Conservation (phyloP, 2,329 filamentous ascomycete genomes). For the Fusarium sp. region DNA sequence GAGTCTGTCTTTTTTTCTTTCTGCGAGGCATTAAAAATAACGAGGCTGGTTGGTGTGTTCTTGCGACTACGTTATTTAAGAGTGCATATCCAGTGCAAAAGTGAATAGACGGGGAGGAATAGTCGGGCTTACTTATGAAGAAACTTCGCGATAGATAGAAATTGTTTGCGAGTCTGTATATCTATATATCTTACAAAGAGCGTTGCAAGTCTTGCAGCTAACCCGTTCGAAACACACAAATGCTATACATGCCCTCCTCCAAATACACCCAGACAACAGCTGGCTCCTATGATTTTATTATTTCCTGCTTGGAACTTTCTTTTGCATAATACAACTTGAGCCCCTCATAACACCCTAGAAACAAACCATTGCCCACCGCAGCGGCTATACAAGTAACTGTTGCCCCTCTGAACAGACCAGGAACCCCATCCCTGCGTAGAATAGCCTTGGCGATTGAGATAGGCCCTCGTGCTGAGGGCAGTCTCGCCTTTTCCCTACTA, state of each 20-base stretch:
- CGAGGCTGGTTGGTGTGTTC: too few relatives aligned
- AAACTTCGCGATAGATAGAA: background rate
- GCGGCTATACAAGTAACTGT: slow-evolving; percentile 29
- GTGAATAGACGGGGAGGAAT: too few relatives aligned
- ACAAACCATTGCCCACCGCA: slow-evolving; percentile 22
- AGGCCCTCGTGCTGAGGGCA: background rate
- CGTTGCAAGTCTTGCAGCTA: background rate
- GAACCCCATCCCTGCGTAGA: slow-evolving; percentile 13
- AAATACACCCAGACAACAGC: rapidly evolving
- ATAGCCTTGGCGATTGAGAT: slow-evolving; percentile 25
- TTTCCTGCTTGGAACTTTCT: background rate
- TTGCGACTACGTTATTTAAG: too few relatives aligned
- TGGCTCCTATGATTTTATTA: background rate
- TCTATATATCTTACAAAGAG: background rate
- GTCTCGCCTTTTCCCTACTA: slow-evolving; percentile 12
- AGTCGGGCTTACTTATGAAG: background rate
- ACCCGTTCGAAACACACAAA: too few relatives aligned
- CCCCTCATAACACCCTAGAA: slow-evolving; percentile 31
- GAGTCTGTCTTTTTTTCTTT: too few relatives aligned
- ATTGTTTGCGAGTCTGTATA: background rate
- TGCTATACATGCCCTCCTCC: background rate
- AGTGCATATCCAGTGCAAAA: too few relatives aligned
- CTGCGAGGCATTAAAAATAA: too few relatives aligned
- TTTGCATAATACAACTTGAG: slow-evolving; percentile 16
- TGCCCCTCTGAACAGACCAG: slow-evolving; percentile 25